phyloP scores from a whole-genome alignment of 2,329 filamentous ascomycete species.

The Aspergillus novoparasiticus region DNA sequence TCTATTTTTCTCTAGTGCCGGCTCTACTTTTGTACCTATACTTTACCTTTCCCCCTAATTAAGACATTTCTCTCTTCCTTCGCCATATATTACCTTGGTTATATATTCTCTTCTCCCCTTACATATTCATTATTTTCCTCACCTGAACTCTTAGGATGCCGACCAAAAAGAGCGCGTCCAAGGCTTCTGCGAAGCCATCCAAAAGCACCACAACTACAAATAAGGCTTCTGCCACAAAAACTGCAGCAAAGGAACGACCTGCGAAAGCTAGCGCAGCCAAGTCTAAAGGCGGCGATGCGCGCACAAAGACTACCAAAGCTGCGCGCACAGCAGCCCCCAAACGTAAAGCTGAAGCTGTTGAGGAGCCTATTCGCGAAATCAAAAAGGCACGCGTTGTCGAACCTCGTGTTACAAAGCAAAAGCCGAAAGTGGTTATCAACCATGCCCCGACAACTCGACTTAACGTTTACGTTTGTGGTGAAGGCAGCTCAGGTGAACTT shows the following conservation, averaged over 20 bases:
- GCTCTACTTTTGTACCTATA: neutral
- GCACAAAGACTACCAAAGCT: constrained; percentile 15
- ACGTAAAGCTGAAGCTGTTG: constrained; percentile 36
- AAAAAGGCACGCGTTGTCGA: constrained; percentile 35
- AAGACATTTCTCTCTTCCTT: neutral
- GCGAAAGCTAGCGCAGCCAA: constrained; percentile 24
- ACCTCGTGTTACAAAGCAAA: constrained; percentile 33
- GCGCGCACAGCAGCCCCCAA: constrained; percentile 26
- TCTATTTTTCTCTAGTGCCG: neutral
- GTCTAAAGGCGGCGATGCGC: constrained; percentile 20
- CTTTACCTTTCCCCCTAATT: neutral
- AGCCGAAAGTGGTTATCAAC: constrained; percentile 59
- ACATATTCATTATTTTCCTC: neutral
- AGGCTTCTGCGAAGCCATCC: constrained; percentile 20
- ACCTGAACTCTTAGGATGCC: constrained; percentile 24
- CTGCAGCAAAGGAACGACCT: constrained; percentile 23
- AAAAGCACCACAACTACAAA: constrained; percentile 23
- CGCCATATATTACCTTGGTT: constrained; percentile 11
- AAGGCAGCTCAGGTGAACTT: constrained; percentile 79
- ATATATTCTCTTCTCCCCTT: constrained; percentile 9
- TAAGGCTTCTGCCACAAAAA: constrained; percentile 27
- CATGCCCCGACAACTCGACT: constrained; percentile 58
- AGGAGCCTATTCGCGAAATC: constrained; percentile 29
- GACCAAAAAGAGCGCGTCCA: constrained; percentile 32
- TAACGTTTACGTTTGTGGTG: constrained; percentile 79